Evolutionary conservation across 2,329 filamentous ascomycete species (phyloP), one percentile per base, ranked within the genome.

Genomic region (Scedosporium minutisporum): DNA sequence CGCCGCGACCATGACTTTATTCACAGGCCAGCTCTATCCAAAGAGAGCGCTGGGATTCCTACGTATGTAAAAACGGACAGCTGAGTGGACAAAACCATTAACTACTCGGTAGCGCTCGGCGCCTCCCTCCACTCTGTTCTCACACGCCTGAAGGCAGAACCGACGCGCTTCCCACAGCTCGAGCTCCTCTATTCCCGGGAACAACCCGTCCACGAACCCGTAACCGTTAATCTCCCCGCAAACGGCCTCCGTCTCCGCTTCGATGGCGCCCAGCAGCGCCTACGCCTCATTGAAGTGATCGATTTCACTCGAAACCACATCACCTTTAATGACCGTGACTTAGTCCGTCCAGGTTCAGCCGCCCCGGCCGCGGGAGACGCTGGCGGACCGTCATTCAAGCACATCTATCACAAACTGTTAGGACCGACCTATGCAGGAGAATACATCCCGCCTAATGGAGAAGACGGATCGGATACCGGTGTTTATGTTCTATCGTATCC

Each of bases 401-500:
- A 96, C 73, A 88, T 99, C 67, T 99, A 97, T 73, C 91, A 96
- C 69, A 87, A 90, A 61, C 80, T 97, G n/a, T 87, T 99, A 66
- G 95, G 95, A 0, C 93, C 93, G 18, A 96, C 93, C 0, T 97
- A 96, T 72, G 90, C 90, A 1, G 95, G 95, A 66, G 95, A 99
- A 78, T 99, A 93, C 70, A 82, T 96, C 44, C 82, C 88, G 7
- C 85, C 90, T 0, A 73, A 75, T 6, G 27, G 42, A 21, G 53
- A 63, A n/a, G 60, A 64, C 41, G 62, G 61, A 18, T 70, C 78
- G 1, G 78, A 80, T 16, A 77, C 81, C 64, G 93, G 93, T 16
- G 89, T 86, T 23, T 99, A 97, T 71, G 87, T 96, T 41, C 79
- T 99, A 41, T 97, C 93, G 1, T 99, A 97, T 75, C 93, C 93